Percentiles rank a stretch among this genome's conserved stretches.
Evolutionary conservation across 2,329 filamentous ascomycete genomes (phyloP).

Genomic region (Pseudogymnoascus sp.): DNA sequence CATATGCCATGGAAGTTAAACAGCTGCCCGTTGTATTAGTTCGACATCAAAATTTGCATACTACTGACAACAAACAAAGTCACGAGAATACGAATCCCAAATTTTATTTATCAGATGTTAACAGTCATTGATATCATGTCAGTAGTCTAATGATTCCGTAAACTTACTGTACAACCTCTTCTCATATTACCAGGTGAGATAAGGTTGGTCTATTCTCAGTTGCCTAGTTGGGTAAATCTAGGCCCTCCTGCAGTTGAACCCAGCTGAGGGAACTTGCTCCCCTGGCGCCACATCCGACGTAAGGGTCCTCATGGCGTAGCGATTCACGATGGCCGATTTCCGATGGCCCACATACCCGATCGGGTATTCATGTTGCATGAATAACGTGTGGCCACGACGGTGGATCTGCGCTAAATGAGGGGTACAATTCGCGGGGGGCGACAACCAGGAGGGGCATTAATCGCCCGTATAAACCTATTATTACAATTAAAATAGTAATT

Average conservation of each 20-base stretch:
- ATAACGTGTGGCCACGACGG: background rate
- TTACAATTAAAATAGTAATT: background rate
- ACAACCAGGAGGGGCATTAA: background rate
- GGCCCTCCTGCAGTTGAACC: no score
- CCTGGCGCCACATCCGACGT: background rate
- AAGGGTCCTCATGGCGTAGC: background rate
- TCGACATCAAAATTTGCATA: background rate
- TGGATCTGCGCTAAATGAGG: background rate
- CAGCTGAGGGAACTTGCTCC: background rate
- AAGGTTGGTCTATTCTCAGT: background rate
- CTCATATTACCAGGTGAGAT: background rate
- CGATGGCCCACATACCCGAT: slow-evolving; percentile 2
- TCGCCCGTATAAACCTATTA: background rate
- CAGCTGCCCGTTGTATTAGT: background rate
- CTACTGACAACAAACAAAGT: background rate
- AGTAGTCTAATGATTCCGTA: background rate
- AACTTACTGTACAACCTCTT: background rate
- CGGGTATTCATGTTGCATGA: background rate
- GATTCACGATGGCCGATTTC: background rate
- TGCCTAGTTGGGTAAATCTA: background rate
- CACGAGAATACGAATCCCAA: background rate
- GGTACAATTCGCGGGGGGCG: background rate
- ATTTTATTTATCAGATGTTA: background rate
- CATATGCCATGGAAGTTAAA: background rate
- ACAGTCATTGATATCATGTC: background rate